A percentile compares a stretch with the other conserved stretches of the same genome.
phyloP scores from a whole-genome alignment of 306 rosid species.

The Castanospermum australe region DNA sequence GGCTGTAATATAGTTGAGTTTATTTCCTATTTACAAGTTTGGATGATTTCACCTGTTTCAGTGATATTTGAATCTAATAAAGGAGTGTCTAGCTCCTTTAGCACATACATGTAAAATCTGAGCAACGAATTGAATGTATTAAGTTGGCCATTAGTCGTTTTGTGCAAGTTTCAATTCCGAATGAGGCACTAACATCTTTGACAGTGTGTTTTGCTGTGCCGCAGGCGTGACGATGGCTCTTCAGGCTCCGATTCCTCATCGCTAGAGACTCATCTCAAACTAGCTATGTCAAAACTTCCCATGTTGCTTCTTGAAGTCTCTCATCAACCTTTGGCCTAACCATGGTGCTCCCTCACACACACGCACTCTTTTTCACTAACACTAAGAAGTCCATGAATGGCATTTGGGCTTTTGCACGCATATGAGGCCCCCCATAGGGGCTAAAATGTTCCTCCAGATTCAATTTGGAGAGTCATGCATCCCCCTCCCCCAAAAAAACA shows the following conservation, averaged over 20 bases:
- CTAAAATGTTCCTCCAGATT: slow-evolving; percentile 41
- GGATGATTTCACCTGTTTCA: no score
- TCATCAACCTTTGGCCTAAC: slow-evolving; percentile 78
- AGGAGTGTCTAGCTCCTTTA: no score
- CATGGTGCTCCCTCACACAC: slow-evolving; percentile 80
- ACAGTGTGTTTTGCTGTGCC: slow-evolving; percentile 99
- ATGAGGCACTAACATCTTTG: slow-evolving; percentile 76
- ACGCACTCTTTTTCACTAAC: slow-evolving; percentile 55
- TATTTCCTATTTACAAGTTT: no score
- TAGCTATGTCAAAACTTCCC: slow-evolving; percentile 49
- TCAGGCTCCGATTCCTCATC: slow-evolving; percentile 86
- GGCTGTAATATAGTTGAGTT: no score
- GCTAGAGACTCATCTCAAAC: slow-evolving; percentile 53
- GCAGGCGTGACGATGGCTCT: slow-evolving; percentile 95
- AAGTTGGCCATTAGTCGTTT: background rate
- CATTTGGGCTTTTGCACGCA: slow-evolving; percentile 53
- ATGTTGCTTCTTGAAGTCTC: slow-evolving; percentile 58
- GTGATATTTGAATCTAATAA: no score
- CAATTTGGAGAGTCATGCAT: slow-evolving; percentile 87
- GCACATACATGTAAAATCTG: no score
- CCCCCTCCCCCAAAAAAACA: slow-evolving; percentile 5
- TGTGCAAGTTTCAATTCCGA: background rate
- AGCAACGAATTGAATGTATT: background rate
- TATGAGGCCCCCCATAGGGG: slow-evolving; percentile 65
- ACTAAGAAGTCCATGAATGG: slow-evolving; percentile 43